A percentile compares a stretch with the other conserved stretches of the same genome.
phyloP scores from a whole-genome alignment of 441 rosid species.

The Pelargonium hybrid region DNA sequence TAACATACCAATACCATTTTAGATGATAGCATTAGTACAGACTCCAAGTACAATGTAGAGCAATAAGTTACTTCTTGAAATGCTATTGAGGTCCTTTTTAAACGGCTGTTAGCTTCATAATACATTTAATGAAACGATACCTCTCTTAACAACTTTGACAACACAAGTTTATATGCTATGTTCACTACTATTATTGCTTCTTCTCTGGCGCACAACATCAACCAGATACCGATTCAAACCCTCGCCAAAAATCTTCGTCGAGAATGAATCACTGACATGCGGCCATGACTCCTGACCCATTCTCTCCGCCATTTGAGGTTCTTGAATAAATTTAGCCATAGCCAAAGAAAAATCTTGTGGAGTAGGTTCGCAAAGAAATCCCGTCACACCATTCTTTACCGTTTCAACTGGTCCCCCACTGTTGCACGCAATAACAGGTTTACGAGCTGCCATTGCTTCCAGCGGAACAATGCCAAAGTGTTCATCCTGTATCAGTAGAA shows the following conservation, averaged over 20 bases:
- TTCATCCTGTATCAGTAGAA: conserved; percentile 49
- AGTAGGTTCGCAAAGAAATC: conserved; percentile 67
- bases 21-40: too few species aligned
- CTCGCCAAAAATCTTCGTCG: conserved; percentile 60
- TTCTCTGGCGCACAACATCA: conserved; percentile 18
- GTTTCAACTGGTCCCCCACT: conserved; percentile 90
- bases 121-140: not conserved
- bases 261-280: conserved; percentile 53
- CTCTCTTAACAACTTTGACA: not conserved
- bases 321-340: conserved; percentile 56
- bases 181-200: not conserved
- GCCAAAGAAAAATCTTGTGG: conserved; percentile 51
- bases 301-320: conserved; percentile 46
- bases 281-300: conserved; percentile 58
- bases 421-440: conserved; percentile 78
- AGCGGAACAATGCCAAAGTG: conserved; percentile 91
- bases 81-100: not conserved
- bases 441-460: conserved; percentile 86
- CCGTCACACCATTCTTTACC: conserved; percentile 53
- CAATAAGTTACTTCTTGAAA: not conserved
- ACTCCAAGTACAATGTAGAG: too few species aligned
- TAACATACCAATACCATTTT: too few species aligned
- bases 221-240: conserved; percentile 44
- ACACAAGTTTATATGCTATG: not conserved
- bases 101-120: not conserved